These are phyloP conservation scores for Blakeslea trispora DNA, from an alignment of 371 early-diverging fungal genomes.

Conservation along the genomic window DNA sequence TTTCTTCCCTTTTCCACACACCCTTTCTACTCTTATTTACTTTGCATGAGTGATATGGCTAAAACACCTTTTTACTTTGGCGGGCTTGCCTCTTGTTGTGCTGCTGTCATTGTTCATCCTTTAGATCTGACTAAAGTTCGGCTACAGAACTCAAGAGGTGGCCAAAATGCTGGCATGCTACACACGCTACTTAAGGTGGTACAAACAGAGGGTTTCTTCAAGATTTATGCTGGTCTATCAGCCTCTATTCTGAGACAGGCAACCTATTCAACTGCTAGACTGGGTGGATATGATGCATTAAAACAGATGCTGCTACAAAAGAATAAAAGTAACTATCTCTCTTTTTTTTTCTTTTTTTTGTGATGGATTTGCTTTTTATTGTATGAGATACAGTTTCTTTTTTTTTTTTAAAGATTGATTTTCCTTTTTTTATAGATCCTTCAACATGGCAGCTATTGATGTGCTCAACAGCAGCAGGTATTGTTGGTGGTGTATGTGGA, in stretches of 20 bases:
- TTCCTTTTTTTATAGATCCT: constrained; percentile 20
- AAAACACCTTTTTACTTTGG: constrained; percentile 58
- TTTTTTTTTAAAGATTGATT: too few relatives aligned
- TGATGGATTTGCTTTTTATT: too few relatives aligned
- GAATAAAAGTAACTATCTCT: constrained; percentile 31
- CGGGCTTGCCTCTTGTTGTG: constrained; percentile 58
- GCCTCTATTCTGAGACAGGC: constrained; percentile 68
- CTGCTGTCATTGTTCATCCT: constrained; percentile 68
- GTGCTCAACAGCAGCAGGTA: constrained; percentile 61
- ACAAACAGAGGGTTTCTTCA: constrained; percentile 38
- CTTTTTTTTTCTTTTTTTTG: too few relatives aligned
- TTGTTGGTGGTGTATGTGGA: constrained; percentile 67
- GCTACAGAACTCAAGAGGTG: constrained; percentile 55
- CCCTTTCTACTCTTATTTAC: too few relatives aligned
- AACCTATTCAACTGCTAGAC: constrained; percentile 72
- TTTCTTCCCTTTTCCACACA: background rate
- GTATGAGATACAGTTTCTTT: too few relatives aligned
- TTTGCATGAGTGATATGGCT: constrained; percentile 2
- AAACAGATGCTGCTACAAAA: constrained; percentile 40
- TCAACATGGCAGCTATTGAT: constrained; percentile 51
- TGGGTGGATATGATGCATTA: constrained; percentile 64
- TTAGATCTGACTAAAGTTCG: constrained; percentile 74
- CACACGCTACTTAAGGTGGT: constrained; percentile 40
- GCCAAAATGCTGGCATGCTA: constrained; percentile 37
- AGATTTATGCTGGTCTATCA: constrained; percentile 62